Evolutionary conservation across 1,284 basidiomycete genomes (phyloP).

Genomic region (Puccinia horiana): DNA sequence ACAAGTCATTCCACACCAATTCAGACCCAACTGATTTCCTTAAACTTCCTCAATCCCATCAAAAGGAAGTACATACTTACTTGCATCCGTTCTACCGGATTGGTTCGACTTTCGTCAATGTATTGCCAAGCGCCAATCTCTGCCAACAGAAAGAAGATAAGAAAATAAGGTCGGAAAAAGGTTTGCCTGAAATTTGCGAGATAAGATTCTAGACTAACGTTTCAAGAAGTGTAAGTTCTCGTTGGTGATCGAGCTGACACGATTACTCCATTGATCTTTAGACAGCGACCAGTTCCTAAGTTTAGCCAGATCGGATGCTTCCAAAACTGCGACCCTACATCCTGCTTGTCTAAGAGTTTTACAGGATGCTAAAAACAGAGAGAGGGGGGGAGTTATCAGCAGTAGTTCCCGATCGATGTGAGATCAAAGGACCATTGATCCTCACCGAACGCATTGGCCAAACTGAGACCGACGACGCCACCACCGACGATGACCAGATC

Average conservation of each 20-base stretch:
- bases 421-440: conserved; percentile 23
- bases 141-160: conserved; percentile 56
- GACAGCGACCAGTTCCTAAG: conserved; percentile 70
- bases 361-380: conserved; percentile 34
- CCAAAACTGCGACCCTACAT: conserved; percentile 69
- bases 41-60: neutral
- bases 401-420: neutral
- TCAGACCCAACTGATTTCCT: neutral
- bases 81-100: conserved; percentile 79
- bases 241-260: conserved; percentile 85
- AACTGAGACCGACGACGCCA: conserved; percentile 84
- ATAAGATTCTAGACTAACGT: conserved; percentile 62
- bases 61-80: conserved; percentile 60
- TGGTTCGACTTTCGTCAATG: conserved; percentile 72
- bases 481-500: conserved; percentile 93
- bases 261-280: conserved; percentile 72
- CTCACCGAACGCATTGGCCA: conserved; percentile 76
- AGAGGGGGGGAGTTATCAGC: neutral
- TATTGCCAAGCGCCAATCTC: conserved; percentile 79
- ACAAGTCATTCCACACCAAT: conserved; percentile 61
- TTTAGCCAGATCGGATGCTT: conserved; percentile 73
- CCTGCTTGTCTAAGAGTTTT: neutral
- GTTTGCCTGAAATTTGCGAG: too few relatives aligned
- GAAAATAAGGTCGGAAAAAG: neutral
- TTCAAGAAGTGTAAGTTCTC: conserved; percentile 74